phyloP scores from a whole-genome alignment of 1,284 basidiomycete species.

The Heterobasidion occidentale region DNA sequence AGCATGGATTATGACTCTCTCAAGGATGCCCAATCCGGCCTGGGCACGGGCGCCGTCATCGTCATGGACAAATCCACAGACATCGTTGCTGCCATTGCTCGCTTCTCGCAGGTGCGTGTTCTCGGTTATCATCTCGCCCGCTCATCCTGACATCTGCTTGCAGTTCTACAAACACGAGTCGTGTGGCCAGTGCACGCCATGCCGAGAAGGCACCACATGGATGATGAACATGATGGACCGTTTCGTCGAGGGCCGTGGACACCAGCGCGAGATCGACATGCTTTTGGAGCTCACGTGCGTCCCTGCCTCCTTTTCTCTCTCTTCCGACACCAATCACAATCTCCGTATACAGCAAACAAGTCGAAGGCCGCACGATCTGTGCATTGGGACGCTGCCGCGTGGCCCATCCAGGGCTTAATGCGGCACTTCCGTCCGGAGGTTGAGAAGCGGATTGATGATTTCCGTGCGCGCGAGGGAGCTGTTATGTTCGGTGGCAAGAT shows the following conservation, averaged over 20 bases:
- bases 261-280: constrained; percentile 96
- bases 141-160: neutral
- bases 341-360: constrained; percentile 65
- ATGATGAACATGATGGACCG: constrained; percentile 99
- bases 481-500: constrained; percentile 88
- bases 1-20: constrained; percentile 99
- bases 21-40: constrained; percentile 89
- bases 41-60: constrained; percentile 97
- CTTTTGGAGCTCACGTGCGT: constrained; percentile 81
- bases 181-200: constrained; percentile 97
- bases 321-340: neutral
- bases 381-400: constrained; percentile 97
- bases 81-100: constrained; percentile 86
- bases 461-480: constrained; percentile 72
- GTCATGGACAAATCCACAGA: constrained; percentile 99
- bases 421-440: constrained; percentile 95
- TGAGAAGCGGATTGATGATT: constrained; percentile 79
- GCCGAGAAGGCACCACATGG: constrained; percentile 95
- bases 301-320: constrained; percentile 1
- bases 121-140: neutral
- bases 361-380: constrained; percentile 94
- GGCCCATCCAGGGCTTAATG: constrained; percentile 97
- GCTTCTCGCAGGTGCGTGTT: constrained; percentile 72
- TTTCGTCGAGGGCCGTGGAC: constrained; percentile 82
- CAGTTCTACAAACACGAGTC: constrained; percentile 98